These are phyloP conservation scores for Guadua angustifolia DNA, from an alignment of 176 grass and related monocot genomes.

Conservation along the genomic window DNA sequence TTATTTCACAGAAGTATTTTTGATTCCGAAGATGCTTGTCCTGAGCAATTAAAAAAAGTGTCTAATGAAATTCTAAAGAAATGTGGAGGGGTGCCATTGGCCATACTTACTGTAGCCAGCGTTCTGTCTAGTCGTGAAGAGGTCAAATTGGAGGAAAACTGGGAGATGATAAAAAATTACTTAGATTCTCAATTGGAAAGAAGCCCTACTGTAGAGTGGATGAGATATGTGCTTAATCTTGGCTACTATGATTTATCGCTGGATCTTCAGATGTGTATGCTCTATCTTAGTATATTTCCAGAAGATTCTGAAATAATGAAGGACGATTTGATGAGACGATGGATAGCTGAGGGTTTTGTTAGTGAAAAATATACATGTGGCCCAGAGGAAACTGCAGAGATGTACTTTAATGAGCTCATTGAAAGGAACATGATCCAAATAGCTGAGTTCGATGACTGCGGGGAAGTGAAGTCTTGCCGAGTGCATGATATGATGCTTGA, in stretches of 20 bases:
- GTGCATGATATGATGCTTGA: slow-evolving; percentile 28
- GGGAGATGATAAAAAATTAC: neutral
- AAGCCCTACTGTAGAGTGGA: neutral
- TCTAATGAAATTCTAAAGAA: slow-evolving; percentile 25
- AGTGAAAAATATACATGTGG: neutral
- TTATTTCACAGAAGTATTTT: slow-evolving; percentile 40
- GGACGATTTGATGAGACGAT: slow-evolving; percentile 18
- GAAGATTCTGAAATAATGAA: slow-evolving; percentile 26
- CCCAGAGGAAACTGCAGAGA: neutral
- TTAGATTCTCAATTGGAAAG: neutral
- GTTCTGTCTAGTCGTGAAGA: slow-evolving; percentile 7
- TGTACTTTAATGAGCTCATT: slow-evolving; percentile 15
- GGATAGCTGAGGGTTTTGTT: slow-evolving; percentile 40
- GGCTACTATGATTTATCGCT: slow-evolving; percentile 15
- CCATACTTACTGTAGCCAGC: slow-evolving; percentile 9
- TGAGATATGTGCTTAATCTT: slow-evolving; percentile 31
- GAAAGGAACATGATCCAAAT: slow-evolving; percentile 31
- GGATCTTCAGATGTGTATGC: neutral
- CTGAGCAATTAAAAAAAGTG: slow-evolving; percentile 13
- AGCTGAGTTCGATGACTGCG: slow-evolving; percentile 20
- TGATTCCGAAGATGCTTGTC: slow-evolving; percentile 29
- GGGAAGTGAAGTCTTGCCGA: slow-evolving; percentile 18
- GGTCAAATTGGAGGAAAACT: neutral
- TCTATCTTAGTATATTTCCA: slow-evolving; percentile 38
- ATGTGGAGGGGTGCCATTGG: slow-evolving; percentile 38